Evolutionary conservation across 257 asterid species (phyloP).

Genomic region (Solanum verrucosum): DNA sequence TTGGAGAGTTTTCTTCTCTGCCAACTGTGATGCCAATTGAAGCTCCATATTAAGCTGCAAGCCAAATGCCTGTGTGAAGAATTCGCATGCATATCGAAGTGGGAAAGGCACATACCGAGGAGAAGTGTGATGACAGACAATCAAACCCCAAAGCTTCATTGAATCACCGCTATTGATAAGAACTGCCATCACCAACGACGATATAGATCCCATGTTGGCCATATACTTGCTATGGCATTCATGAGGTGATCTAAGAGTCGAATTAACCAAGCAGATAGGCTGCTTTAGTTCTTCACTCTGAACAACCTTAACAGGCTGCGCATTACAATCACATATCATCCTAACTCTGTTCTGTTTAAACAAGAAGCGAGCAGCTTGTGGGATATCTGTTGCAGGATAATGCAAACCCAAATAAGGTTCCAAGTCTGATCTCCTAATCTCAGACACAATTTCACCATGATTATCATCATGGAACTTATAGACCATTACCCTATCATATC

Average conservation of each 20-base stretch:
- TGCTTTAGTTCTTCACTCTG: conserved; percentile 35
- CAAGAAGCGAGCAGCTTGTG: conserved; percentile 57
- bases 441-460: conserved; percentile 63
- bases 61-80: conserved; percentile 46
- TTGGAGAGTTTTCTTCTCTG: conserved; percentile 41
- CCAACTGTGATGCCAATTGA: conserved; percentile 36
- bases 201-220: conserved; percentile 52
- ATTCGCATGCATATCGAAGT: conserved; percentile 48
- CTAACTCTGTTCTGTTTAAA: conserved; percentile 49
- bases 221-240: conserved; percentile 46
- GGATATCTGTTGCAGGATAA: conserved; percentile 65
- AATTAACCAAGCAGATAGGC: conserved; percentile 53
- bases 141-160: conserved; percentile 56
- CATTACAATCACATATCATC: conserved; percentile 43
- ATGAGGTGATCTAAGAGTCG: conserved; percentile 55
- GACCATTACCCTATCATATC: conserved; percentile 63
- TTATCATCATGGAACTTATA: conserved; percentile 60
- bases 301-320: conserved; percentile 34
- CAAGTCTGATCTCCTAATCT: conserved; percentile 43
- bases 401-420: conserved; percentile 60
- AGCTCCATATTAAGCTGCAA: conserved; percentile 52
- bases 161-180: conserved; percentile 21
- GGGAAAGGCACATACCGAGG: conserved; percentile 46
- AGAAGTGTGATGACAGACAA: conserved; percentile 56
- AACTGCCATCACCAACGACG: conserved; percentile 52